phyloP scores from a whole-genome alignment of 1,284 basidiomycete species.

The Athelia sp. region DNA sequence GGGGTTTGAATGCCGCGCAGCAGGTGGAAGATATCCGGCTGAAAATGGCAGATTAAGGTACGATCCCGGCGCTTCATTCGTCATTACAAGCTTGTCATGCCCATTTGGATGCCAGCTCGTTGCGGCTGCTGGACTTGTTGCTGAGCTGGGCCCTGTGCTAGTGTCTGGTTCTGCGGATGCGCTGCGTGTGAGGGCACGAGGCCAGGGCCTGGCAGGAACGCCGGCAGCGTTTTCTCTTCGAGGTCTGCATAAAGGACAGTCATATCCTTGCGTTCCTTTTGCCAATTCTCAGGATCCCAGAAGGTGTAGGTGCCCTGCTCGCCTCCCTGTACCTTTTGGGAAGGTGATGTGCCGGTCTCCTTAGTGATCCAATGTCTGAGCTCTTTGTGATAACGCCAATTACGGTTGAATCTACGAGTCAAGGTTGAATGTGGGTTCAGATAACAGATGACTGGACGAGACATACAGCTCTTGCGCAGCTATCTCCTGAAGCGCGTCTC shows the following conservation, averaged over 20 bases:
- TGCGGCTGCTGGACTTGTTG: constrained; percentile 24
- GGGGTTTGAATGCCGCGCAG: background rate
- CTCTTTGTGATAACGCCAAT: constrained; percentile 98
- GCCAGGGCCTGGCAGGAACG: constrained; percentile 52
- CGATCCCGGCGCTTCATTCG: constrained; percentile 7
- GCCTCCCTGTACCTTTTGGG: constrained; percentile 84
- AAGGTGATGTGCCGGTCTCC: constrained; percentile 78
- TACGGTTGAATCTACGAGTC: constrained; percentile 77
- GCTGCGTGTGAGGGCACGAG: constrained; percentile 38
- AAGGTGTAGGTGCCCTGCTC: constrained; percentile 89
- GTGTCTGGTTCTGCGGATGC: constrained; percentile 17
- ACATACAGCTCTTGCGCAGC: constrained; percentile 93
- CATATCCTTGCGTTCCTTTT: constrained; percentile 83
- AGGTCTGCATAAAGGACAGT: constrained; percentile 81
- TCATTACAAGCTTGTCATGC: constrained; percentile 28
- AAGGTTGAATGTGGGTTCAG: constrained; percentile 4
- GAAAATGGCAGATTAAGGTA: constrained; percentile 10
- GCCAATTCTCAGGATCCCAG: constrained; percentile 90
- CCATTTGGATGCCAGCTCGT: constrained; percentile 25
- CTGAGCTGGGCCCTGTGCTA: constrained; percentile 24
- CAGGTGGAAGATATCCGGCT: constrained; percentile 5
- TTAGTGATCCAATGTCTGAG: constrained; percentile 94
- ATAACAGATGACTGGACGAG: constrained; percentile 3
- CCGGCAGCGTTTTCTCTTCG: constrained; percentile 77
- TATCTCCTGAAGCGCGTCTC: constrained; percentile 92